Percentiles rank a stretch among this genome's conserved stretches.
Conservation (phyloP, 73 alveolate species). For the Paramecium caudatum region DNA sequence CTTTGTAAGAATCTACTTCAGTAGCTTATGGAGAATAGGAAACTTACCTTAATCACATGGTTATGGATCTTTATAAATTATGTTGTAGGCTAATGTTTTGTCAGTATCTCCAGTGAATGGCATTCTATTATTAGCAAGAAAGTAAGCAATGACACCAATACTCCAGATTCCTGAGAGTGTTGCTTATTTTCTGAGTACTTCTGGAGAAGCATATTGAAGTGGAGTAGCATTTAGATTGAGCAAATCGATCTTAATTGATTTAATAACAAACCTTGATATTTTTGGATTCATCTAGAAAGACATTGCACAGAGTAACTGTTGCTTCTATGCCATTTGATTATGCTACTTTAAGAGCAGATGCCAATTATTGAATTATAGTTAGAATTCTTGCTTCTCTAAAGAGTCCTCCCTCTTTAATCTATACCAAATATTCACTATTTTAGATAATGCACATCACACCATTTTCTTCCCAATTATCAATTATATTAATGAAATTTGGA, state of each 20-base stretch:
- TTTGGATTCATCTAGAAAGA: slow-evolving; percentile 22
- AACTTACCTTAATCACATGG: not conserved
- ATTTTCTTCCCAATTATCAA: not conserved
- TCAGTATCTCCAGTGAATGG: slow-evolving; percentile 48
- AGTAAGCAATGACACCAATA: slow-evolving; percentile 7
- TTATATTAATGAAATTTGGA: not conserved
- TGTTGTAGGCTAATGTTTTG: slow-evolving; percentile 23
- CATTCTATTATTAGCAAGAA: slow-evolving; percentile 17
- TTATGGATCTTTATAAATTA: slow-evolving; percentile 32
- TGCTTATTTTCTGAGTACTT: slow-evolving; percentile 54
- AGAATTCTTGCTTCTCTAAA: slow-evolving; percentile 16
- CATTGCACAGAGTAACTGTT: slow-evolving; percentile 27
- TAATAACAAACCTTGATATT: slow-evolving; percentile 42
- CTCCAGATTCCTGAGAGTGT: slow-evolving; percentile 56
- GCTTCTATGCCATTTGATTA: slow-evolving; percentile 12
- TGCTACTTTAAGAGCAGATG: not conserved
- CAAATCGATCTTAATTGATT: slow-evolving; percentile 48
- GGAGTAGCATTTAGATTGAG: slow-evolving; percentile 23
- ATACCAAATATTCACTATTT: not conserved
- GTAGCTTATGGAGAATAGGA: not conserved
- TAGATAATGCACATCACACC: slow-evolving; percentile 29
- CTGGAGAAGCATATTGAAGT: slow-evolving; percentile 56
- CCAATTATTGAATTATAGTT: not conserved
- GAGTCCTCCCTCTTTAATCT: not conserved
- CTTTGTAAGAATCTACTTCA: slow-evolving; percentile 8